Percentiles rank a stretch among this genome's conserved stretches.
Evolutionary conservation across 257 asterid species (phyloP).

Genomic region (Hygrophila difformis): DNA sequence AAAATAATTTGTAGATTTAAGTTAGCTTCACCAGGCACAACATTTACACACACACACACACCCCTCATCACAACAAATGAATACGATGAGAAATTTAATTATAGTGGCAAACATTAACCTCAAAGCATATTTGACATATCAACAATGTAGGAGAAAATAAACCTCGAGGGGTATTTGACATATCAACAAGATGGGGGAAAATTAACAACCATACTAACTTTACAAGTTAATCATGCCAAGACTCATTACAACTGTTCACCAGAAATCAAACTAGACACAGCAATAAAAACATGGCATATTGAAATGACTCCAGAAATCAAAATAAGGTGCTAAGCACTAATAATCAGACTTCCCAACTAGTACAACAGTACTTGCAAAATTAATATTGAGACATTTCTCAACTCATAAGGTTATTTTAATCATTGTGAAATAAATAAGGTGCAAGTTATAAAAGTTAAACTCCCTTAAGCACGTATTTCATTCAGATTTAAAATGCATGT

Average conservation of each 20-base stretch:
- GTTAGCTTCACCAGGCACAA: too few relatives aligned
- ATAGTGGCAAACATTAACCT: too few relatives aligned
- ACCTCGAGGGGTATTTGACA: too few relatives aligned
- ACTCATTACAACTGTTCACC: neutral
- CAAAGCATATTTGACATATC: neutral
- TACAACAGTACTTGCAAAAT: neutral
- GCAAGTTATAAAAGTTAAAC: conserved; percentile 2
- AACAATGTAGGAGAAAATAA: neutral
- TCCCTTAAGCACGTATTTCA: neutral
- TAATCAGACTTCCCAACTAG: too few relatives aligned
- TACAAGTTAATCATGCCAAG: conserved; percentile 5
- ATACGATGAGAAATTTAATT: too few relatives aligned
- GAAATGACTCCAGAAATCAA: too few relatives aligned
- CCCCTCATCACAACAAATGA: too few relatives aligned
- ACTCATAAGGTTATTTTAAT: conserved; percentile 6
- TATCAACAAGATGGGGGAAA: too few relatives aligned
- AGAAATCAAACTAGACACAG: neutral
- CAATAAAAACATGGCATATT: neutral
- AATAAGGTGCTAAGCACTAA: too few relatives aligned
- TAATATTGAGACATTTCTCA: neutral
- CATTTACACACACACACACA: too few relatives aligned
- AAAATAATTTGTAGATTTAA: too few relatives aligned
- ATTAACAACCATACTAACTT: too few relatives aligned
- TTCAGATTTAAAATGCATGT: neutral
- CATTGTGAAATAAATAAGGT: neutral